These are phyloP conservation scores for Limtongia smithiae DNA, from an alignment of 805 yeast genomes.

Conservation along the genomic window DNA sequence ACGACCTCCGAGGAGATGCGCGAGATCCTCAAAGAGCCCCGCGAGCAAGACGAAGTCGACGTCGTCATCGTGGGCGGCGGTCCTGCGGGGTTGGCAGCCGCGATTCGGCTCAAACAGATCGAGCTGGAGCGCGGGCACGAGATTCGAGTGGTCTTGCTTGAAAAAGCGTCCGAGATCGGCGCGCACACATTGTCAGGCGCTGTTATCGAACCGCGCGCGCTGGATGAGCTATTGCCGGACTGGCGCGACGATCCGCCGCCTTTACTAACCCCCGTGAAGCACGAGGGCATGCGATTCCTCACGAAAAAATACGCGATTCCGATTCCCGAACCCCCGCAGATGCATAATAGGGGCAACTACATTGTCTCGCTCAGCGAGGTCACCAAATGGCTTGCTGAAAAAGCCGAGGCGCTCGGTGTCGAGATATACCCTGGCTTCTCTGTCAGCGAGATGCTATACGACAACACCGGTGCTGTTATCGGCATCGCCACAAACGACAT, in stretches of 20 bases:
- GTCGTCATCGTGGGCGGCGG: constrained; percentile 98
- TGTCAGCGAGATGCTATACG: constrained; percentile 59
- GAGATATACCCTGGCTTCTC: constrained; percentile 90
- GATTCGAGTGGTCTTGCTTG: constrained; percentile 81
- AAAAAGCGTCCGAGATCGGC: constrained; percentile 80
- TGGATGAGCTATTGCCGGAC: constrained; percentile 77
- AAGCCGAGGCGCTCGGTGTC: constrained; percentile 90
- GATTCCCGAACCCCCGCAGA: constrained; percentile 90
- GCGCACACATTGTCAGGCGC: constrained; percentile 92
- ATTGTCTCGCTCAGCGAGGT: constrained; percentile 80
- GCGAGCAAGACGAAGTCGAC: constrained; percentile 85
- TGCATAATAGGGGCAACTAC: constrained; percentile 78
- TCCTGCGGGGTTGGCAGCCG: constrained; percentile 94
- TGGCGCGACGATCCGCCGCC: constrained; percentile 41
- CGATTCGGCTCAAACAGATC: constrained; percentile 80
- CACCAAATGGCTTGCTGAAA: constrained; percentile 74
- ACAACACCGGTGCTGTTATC: constrained; percentile 53
- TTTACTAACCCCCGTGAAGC: constrained; percentile 64
- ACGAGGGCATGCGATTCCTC: constrained; percentile 69
- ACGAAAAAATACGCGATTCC: constrained; percentile 60
- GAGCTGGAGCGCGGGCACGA: constrained; percentile 59
- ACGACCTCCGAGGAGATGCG: constrained; percentile 7
- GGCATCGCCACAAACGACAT: constrained; percentile 95
- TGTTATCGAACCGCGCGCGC: constrained; percentile 83
- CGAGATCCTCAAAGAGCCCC: constrained; percentile 27